These are phyloP conservation scores for Oleoguttula mirabilis DNA, from an alignment of 495 filamentous ascomycete species.

Conservation along the genomic window DNA sequence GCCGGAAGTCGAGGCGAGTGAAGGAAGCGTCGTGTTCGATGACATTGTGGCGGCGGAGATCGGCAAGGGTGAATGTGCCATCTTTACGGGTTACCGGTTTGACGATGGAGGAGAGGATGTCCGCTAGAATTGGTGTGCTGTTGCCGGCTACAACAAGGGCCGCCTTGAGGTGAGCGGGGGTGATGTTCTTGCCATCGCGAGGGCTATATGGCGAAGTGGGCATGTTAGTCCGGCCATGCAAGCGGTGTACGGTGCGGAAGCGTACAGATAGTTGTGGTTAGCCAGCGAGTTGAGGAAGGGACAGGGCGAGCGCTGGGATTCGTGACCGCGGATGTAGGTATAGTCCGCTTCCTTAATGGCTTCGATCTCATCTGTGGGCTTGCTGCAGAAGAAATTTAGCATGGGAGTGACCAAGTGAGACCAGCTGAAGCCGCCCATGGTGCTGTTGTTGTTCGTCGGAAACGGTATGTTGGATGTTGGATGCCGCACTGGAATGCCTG, in stretches of 20 bases:
- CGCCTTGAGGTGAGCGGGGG: conserved; percentile 22
- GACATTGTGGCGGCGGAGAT: conserved; percentile 28
- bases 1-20: conserved; percentile 27
- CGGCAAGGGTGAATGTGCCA: conserved; percentile 29
- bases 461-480: too few species aligned
- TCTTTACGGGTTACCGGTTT: conserved; percentile 22
- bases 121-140: conserved; percentile 15
- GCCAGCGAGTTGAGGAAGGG: background rate
- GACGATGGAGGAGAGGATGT: conserved; percentile 22
- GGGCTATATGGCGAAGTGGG: conserved; percentile 27
- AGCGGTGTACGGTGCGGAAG: background rate
- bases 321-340: conserved; percentile 23
- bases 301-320: conserved; percentile 16
- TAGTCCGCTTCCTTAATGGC: conserved; percentile 21
- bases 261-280: conserved; percentile 1
- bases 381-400: background rate
- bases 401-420: background rate
- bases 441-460: too few species aligned
- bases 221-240: background rate
- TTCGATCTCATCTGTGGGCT: conserved; percentile 2
- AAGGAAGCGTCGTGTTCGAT: conserved; percentile 32
- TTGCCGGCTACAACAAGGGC: conserved; percentile 23
- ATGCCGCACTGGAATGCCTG: too few species aligned
- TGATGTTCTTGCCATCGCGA: conserved; percentile 31
- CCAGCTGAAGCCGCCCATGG: conserved; percentile 26